These are phyloP conservation scores for Plasmodium berghei DNA, from an alignment of 169 alveolate genomes.

Conservation along the genomic window DNA sequence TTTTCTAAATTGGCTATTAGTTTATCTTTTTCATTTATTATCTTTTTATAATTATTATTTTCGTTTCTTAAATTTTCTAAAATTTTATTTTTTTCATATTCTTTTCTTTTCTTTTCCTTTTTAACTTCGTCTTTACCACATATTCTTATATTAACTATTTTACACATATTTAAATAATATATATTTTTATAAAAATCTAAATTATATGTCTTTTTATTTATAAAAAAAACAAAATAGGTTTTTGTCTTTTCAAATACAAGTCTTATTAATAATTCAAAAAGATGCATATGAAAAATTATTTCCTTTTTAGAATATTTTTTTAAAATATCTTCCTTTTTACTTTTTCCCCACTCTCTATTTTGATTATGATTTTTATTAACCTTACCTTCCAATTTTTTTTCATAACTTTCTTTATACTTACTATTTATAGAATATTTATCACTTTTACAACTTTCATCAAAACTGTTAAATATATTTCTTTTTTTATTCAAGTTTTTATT, in stretches of 20 bases:
- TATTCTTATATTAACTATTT: slow-evolving; percentile 38
- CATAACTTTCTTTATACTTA: neutral
- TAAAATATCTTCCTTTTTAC: neutral
- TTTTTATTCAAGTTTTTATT: neutral
- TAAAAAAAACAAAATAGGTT: slow-evolving; percentile 62
- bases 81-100: slow-evolving; percentile 29
- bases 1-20: slow-evolving; percentile 17
- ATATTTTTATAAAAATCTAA: slow-evolving; percentile 48
- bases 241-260: slow-evolving; percentile 62
- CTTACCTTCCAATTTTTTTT: neutral
- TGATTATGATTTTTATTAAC: too few relatives aligned
- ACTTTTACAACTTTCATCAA: neutral
- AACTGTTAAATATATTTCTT: too few relatives aligned
- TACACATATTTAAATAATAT: slow-evolving; percentile 49
- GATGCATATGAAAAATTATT: slow-evolving; percentile 45
- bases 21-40: slow-evolving; percentile 37
- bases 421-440: neutral
- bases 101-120: slow-evolving; percentile 11
- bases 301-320: slow-evolving; percentile 36
- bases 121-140: neutral
- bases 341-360: neutral
- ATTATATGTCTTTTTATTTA: slow-evolving; percentile 24
- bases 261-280: slow-evolving; percentile 58
- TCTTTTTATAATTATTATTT: too few relatives aligned
- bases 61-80: slow-evolving; percentile 28